Conservation (phyloP, 768 basidiomycete species). For the Pulveroboletus sp. region DNA sequence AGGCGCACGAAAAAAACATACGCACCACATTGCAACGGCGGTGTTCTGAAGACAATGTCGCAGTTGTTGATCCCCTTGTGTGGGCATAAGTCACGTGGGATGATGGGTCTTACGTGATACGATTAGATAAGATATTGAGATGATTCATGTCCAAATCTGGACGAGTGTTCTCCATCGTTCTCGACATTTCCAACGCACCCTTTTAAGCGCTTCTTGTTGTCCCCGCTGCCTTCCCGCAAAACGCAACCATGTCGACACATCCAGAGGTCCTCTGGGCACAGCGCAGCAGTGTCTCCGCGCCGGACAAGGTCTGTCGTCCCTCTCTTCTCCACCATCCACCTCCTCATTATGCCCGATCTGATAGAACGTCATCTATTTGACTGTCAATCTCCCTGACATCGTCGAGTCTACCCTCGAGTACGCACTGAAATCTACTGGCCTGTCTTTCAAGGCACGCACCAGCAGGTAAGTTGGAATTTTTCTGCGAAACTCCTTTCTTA, state of each 20-base stretch:
- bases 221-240: slow-evolving; percentile 7
- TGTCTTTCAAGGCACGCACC: slow-evolving; percentile 64
- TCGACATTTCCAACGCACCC: slow-evolving; percentile 24
- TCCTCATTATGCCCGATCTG: slow-evolving; percentile 1
- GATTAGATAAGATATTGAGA: slow-evolving; percentile 2
- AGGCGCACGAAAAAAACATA: slow-evolving; percentile 17
- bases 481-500: slow-evolving; percentile 1
- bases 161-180: slow-evolving; percentile 31
- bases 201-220: slow-evolving; percentile 5
- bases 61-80: neutral
- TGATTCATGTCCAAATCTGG: slow-evolving; percentile 14
- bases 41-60: neutral
- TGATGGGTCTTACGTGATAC: slow-evolving; percentile 6
- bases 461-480: slow-evolving; percentile 50
- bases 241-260: slow-evolving; percentile 45
- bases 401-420: slow-evolving; percentile 53
- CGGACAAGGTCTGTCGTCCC: slow-evolving; percentile 57
- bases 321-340: neutral
- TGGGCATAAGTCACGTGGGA: slow-evolving; percentile 18
- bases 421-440: slow-evolving; percentile 48
- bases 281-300: slow-evolving; percentile 63
- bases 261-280: slow-evolving; percentile 97
- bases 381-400: slow-evolving; percentile 80
- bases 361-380: slow-evolving; percentile 84
- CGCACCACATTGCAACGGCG: slow-evolving; percentile 50